Evolutionary conservation across 139 green algal species (phyloP).

Genomic region (Yamagishiella unicocca): DNA sequence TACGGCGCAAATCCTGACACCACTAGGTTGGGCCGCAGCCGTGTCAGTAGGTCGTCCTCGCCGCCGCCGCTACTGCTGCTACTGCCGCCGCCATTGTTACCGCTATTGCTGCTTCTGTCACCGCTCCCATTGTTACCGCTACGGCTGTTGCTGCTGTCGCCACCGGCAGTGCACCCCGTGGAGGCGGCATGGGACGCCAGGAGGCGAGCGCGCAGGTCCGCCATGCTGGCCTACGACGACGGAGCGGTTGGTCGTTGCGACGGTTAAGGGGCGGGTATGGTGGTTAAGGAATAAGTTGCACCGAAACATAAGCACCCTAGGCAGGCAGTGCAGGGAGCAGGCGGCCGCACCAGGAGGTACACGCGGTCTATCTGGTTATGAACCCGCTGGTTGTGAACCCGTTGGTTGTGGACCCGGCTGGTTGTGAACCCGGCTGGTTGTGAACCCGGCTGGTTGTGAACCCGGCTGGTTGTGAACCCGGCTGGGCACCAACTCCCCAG

Average conservation of each 20-base stretch:
- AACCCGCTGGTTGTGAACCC: not conserved
- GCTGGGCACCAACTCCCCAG: not conserved
- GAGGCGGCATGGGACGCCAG: not conserved
- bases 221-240: not conserved
- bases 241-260: not conserved
- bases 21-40: slow-evolving; percentile 86
- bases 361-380: not conserved
- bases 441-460: not conserved
- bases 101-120: not conserved
- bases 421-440: too few relatives aligned
- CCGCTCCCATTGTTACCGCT: not conserved
- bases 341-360: not conserved
- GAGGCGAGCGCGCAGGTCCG: not conserved
- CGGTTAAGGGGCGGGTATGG: not conserved
- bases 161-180: not conserved
- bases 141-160: not conserved
- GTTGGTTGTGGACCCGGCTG: too few relatives aligned
- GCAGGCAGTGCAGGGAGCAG: not conserved
- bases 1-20: slow-evolving; percentile 66
- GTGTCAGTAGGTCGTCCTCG: slow-evolving; percentile 23
- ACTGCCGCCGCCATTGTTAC: not conserved
- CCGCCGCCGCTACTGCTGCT: not conserved
- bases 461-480: not conserved
- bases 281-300: not conserved
- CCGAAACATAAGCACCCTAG: not conserved